Base-by-base conservation (phyloP, 2,329 filamentous ascomycete species). In the Ceratocystis ficicola region DNA sequence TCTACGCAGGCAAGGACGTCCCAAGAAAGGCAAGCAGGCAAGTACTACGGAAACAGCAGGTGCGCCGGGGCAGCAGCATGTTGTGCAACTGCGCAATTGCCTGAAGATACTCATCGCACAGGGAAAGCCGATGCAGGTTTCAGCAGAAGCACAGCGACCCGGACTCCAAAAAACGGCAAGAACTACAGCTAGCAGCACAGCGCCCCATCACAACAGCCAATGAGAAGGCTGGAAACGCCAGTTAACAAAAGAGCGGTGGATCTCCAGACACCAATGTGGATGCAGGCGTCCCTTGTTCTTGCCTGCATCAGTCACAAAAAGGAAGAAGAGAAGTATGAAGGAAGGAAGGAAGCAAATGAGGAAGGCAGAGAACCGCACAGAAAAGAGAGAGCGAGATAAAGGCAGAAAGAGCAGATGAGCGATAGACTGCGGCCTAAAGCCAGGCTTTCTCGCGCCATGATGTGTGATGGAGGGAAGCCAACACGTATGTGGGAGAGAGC, bases 251-350 rank as follows among this genome's bases (percentile, higher is more conserved):
- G 52, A 57, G 52, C 52, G 52, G 52, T 57, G 52, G 52, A 30
- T 57, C 22, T 32, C 52, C 2, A 57, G 20, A 57, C 52, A 17
- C 52, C n/a, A 28, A 28, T 12, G 28, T 28, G 52, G 22, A 32
- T 32, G 52, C 25, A 30, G 22, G 22, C 52, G 15, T 17, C 52
- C 52, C 48, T 52, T 52, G 48, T 52, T 25, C 48, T 52, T 52
- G n/a, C 22, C 52, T 57, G 52, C 28, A 32, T 22, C n/a, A 50
- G 48, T 50, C 52, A 57, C 52, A 57, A 57, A 57, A 57, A 32
- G 52, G 28, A 57, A 57, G 22, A 57, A n/a, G 30, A 30, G 22
- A n/a, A 32, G 52, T 17, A 17, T 5, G 52, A 25, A 57, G 22
- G 28, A 57, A 57, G 22, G 48, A 50, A 50, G 48, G n/a, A 50